Percentiles rank a stretch among this genome's conserved stretches.
These are phyloP conservation scores for Globisporangium parvum DNA, from an alignment of 352 stramenopile species.

Conservation along the genomic window DNA sequence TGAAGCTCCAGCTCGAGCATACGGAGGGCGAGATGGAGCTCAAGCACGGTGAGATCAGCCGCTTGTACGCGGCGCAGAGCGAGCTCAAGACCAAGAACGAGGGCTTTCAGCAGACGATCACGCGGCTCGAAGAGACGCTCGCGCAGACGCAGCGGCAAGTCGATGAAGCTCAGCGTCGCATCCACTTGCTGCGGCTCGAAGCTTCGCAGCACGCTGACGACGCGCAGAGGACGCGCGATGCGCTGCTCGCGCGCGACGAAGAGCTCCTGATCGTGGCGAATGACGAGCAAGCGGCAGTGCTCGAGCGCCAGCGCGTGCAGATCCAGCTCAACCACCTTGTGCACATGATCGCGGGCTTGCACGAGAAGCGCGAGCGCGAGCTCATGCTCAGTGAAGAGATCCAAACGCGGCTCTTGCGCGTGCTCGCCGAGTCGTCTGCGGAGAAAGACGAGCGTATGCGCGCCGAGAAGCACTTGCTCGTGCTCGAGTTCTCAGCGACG, in stretches of 20 bases:
- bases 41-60: conserved; percentile 64
- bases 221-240: conserved; percentile 21
- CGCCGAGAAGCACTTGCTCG: conserved; percentile 37
- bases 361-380: conserved; percentile 27
- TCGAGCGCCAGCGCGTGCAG: conserved; percentile 37
- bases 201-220: conserved; percentile 32
- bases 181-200: conserved; percentile 49
- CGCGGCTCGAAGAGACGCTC: conserved; percentile 38
- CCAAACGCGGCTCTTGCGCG: conserved; percentile 22
- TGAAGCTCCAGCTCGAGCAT: conserved; percentile 66
- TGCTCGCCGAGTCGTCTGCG: conserved; percentile 24
- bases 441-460: conserved; percentile 43
- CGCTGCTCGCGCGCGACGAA: conserved; percentile 31
- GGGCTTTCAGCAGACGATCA: conserved; percentile 39
- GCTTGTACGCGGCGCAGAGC: conserved; percentile 36
- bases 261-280: conserved; percentile 23
- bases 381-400: conserved; percentile 46
- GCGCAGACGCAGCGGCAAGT: conserved; percentile 24
- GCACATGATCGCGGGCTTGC: conserved; percentile 19
- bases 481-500: conserved; percentile 32
- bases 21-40: conserved; percentile 58
- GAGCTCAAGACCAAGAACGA: conserved; percentile 62
- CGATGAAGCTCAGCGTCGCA: conserved; percentile 45
- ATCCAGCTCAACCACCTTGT: conserved; percentile 49
- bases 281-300: conserved; percentile 24